Base-by-base conservation (phyloP, 1,139 yeast genomes). In the Taphrina betulina region DNA sequence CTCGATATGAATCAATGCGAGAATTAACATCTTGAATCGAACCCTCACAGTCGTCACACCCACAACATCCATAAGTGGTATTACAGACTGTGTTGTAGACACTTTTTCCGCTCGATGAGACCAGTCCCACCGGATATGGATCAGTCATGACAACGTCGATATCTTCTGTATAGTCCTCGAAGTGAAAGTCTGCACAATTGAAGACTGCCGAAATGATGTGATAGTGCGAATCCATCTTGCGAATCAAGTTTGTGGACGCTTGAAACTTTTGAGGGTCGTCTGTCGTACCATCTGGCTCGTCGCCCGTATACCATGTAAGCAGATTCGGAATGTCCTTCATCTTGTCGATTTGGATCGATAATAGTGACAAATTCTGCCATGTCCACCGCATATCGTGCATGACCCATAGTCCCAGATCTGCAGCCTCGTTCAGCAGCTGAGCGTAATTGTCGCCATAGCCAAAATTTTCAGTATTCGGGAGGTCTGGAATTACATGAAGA, bases 381-480 rank as follows among this genome's bases (percentile, higher is more conserved):
- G 42, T 14, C 42, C 42, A 37, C 14, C 42, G 12, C 42, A 37
- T 37, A 19, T 37, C 42, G 14, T 37, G 42, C 42, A 37, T 37
- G 42, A 37, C 42, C 42, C 42, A 37, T 20, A 37, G 12, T 20
- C 42, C 42, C 7, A 37, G 24, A 7, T 19, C 24, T 16, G 20
- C 42, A 7, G 42, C 42, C 42, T 37, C 42, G 10, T 16, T 16
- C 7, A 37, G 7, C 7, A 16, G 24, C 10, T 20, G 10, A 5
- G 16, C 10, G 24, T 37, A 37, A 10, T 37, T 23, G 14, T 37
- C 20, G 10, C 42, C 24, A 19, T 37, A 37, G 5, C 42, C 42
- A 14, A 17, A 19, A 10, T 37, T 37, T 8, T 20, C n/a, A 37
- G 12, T 23, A 5, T 8, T 37, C 24, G 42, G 24, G 20, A 37